phyloP scores from a whole-genome alignment of 1,284 basidiomycete species.

The Rhizoctonia solani region DNA sequence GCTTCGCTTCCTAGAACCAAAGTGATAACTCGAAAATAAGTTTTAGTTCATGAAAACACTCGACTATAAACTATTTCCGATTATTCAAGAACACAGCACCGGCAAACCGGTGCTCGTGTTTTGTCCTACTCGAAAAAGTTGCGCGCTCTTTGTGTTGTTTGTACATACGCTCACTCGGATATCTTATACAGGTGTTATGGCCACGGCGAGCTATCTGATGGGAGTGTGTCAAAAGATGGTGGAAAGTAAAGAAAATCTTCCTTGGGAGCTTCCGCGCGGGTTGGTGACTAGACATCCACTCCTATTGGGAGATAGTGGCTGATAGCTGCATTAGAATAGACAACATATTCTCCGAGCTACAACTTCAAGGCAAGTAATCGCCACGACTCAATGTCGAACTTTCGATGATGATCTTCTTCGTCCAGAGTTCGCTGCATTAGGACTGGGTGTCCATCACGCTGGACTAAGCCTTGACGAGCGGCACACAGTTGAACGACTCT shows the following conservation, averaged over 20 bases:
- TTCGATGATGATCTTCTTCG: neutral
- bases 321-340: conserved; percentile 50
- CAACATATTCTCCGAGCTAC: conserved; percentile 62
- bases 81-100: conserved; percentile 69
- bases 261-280: conserved; percentile 65
- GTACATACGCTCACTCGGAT: neutral
- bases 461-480: conserved; percentile 77
- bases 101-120: conserved; percentile 86
- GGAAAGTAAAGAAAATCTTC: conserved; percentile 56
- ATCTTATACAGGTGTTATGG: conserved; percentile 57
- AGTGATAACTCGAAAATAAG: conserved; percentile 73
- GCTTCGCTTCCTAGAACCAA: conserved; percentile 42
- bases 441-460: conserved; percentile 87
- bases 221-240: conserved; percentile 69
- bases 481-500: conserved; percentile 69
- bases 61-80: conserved; percentile 72
- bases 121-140: conserved; percentile 83
- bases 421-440: conserved; percentile 48
- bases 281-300: conserved; percentile 41
- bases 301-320: conserved; percentile 4
- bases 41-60: conserved; percentile 67
- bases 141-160: neutral
- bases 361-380: conserved; percentile 57
- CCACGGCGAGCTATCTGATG: conserved; percentile 72
- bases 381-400: neutral